Conservation (phyloP, 257 asterid genomes). For the Ilex aquifolium region DNA sequence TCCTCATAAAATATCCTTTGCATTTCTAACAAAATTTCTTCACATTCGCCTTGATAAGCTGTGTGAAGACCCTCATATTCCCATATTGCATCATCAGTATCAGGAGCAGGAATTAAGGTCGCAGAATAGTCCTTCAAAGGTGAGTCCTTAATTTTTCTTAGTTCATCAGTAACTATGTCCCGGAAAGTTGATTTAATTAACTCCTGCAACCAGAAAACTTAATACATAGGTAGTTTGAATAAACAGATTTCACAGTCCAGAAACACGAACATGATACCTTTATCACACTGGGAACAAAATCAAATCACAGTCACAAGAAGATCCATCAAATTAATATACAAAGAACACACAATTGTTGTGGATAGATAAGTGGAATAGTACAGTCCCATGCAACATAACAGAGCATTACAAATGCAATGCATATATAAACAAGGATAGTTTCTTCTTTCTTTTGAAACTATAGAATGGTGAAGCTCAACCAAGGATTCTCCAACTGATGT, state of each 20-base stretch:
- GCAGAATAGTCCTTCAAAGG: slow-evolving; percentile 24
- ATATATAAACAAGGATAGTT: no score
- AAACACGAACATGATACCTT: no score
- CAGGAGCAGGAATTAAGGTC: slow-evolving; percentile 17
- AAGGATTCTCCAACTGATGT: no score
- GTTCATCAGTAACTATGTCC: slow-evolving; percentile 73
- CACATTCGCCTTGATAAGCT: slow-evolving; percentile 70
- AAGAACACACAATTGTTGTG: no score
- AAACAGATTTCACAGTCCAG: not conserved
- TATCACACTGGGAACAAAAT: no score
- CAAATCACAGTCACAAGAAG: no score
- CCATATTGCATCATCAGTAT: slow-evolving; percentile 70
- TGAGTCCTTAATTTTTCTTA: slow-evolving; percentile 52
- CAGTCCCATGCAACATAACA: no score
- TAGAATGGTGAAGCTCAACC: no score
- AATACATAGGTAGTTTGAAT: not conserved
- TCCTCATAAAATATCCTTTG: slow-evolving; percentile 89
- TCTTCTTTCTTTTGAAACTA: no score
- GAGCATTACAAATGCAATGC: no score
- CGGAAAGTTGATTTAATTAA: slow-evolving; percentile 51
- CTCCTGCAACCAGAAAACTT: slow-evolving; percentile 41
- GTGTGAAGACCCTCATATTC: slow-evolving; percentile 74
- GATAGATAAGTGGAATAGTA: no score
- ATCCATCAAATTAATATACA: no score
- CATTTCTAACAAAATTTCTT: slow-evolving; percentile 81